phyloP scores from a whole-genome alignment of 2,329 filamentous ascomycete species.

The Monosporascus sp. region DNA sequence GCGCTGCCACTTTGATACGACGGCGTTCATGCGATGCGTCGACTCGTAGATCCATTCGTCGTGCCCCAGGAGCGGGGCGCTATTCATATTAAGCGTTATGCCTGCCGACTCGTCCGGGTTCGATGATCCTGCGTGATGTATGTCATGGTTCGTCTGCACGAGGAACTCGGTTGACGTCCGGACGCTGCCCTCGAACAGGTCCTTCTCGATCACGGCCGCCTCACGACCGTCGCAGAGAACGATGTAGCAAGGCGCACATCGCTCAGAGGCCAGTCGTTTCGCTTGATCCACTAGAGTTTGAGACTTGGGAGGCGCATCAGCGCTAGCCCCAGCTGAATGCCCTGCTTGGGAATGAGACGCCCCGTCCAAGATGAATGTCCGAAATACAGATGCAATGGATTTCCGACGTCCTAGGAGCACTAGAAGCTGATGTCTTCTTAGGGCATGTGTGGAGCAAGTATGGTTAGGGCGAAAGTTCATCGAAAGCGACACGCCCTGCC shows the following conservation, averaged over 20 bases:
- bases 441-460: constrained; percentile 31
- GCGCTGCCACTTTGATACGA: too few relatives aligned
- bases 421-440: constrained; percentile 43
- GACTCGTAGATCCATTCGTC: too few relatives aligned
- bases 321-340: not conserved
- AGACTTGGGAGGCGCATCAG: not conserved
- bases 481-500: constrained; percentile 38
- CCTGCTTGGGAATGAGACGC: not conserved
- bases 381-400: constrained; percentile 47
- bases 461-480: constrained; percentile 47
- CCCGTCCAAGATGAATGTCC: constrained; percentile 23
- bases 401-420: constrained; percentile 48
- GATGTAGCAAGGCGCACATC: constrained; percentile 51
- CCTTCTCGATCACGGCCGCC: constrained; percentile 50
- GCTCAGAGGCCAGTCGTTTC: constrained; percentile 27
- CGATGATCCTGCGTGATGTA: constrained; percentile 6
- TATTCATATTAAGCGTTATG: not conserved
- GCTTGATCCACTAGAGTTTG: constrained; percentile 4
- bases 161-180: constrained; percentile 45
- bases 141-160: constrained; percentile 52
- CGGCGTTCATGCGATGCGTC: too few relatives aligned
- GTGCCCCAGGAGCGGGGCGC: too few relatives aligned
- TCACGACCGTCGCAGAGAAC: constrained; percentile 45
- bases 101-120: not conserved
- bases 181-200: constrained; percentile 38